phyloP scores from a whole-genome alignment of 495 filamentous ascomycete genomes.

The Tuber indicum region DNA sequence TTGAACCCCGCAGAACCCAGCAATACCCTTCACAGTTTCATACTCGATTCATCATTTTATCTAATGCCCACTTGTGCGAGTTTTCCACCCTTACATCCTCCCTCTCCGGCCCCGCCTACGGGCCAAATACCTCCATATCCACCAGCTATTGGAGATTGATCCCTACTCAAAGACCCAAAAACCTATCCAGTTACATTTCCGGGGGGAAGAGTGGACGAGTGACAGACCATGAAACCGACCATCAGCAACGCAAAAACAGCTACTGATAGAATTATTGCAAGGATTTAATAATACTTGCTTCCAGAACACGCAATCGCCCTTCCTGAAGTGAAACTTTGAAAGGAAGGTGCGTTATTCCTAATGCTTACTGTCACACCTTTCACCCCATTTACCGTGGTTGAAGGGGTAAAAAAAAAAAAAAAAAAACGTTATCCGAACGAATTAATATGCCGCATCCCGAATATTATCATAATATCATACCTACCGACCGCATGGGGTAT shows the following conservation, averaged over 20 bases:
- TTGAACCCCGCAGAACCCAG: background rate
- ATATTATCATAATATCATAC: background rate
- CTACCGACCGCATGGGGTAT: background rate
- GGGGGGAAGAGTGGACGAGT: background rate
- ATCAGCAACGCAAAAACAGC: background rate
- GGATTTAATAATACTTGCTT: background rate
- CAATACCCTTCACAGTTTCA: background rate
- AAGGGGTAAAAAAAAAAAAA: background rate
- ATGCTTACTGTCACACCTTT: background rate
- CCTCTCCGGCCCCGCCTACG: background rate
- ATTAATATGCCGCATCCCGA: background rate
- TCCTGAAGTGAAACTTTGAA: background rate
- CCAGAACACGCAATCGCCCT: background rate
- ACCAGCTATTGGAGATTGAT: background rate
- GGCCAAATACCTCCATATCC: background rate
- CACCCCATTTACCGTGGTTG: background rate
- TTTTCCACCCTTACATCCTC: background rate
- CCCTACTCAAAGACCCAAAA: background rate
- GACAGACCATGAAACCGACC: background rate
- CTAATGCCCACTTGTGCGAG: background rate
- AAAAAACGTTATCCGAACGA: background rate
- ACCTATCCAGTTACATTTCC: background rate
- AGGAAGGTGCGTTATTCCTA: background rate
- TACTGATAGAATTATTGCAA: background rate
- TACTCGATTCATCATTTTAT: background rate